These are phyloP conservation scores for Phytopythium sindhum DNA, from an alignment of 352 stramenopile species.

Conservation along the genomic window DNA sequence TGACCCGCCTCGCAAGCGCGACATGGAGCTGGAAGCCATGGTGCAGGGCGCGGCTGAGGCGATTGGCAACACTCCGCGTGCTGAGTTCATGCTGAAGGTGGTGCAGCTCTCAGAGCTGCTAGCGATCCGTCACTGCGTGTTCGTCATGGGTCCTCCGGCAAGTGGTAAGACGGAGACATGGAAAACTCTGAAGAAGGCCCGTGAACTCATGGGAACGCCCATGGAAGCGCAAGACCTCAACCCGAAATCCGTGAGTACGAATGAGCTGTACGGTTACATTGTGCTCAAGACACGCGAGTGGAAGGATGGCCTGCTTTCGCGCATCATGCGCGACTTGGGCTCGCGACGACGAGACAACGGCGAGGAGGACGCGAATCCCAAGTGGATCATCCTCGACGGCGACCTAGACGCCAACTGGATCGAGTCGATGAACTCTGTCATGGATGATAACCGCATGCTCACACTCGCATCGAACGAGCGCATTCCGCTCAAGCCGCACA, in stretches of 20 bases:
- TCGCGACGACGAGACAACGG: slow-evolving; percentile 87
- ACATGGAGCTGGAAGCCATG: slow-evolving; percentile 91
- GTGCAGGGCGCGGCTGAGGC: slow-evolving; percentile 78
- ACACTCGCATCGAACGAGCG: slow-evolving; percentile 96
- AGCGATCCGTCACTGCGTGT: slow-evolving; percentile 95
- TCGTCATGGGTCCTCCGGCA: slow-evolving; percentile 93
- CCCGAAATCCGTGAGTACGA: slow-evolving; percentile 94
- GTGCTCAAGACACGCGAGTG: slow-evolving; percentile 94
- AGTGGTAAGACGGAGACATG: slow-evolving; percentile 95
- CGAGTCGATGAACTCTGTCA: slow-evolving; percentile 96
- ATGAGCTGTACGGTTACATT: slow-evolving; percentile 96
- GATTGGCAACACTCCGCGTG: slow-evolving; percentile 75
- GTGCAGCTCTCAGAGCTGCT: slow-evolving; percentile 94
- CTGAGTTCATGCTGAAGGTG: slow-evolving; percentile 92
- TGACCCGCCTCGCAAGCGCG: slow-evolving; percentile 89
- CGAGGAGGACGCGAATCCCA: slow-evolving; percentile 90
- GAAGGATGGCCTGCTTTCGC: slow-evolving; percentile 94
- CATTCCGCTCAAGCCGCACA: slow-evolving; percentile 95
- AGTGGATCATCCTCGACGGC: slow-evolving; percentile 97
- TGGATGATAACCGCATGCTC: slow-evolving; percentile 97
- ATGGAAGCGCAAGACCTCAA: slow-evolving; percentile 94
- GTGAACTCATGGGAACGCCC: slow-evolving; percentile 82
- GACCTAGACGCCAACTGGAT: slow-evolving; percentile 98
- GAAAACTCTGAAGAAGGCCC: slow-evolving; percentile 90
- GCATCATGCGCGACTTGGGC: slow-evolving; percentile 95